Conservation (phyloP, 78 protist genomes). For the Isochrysis galbana region DNA sequence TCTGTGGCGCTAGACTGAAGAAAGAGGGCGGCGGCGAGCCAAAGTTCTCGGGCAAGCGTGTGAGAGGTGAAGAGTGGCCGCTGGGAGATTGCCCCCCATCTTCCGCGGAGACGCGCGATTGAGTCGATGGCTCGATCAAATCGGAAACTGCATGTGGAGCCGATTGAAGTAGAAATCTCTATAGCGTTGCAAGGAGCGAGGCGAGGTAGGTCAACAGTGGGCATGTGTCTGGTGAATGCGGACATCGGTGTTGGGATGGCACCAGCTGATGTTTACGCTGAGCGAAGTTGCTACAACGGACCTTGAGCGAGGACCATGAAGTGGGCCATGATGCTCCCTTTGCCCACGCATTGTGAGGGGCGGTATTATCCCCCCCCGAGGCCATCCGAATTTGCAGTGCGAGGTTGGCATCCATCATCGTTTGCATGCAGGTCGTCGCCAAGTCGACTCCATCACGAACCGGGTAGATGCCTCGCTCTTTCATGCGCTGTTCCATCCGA, state of each 20-base stretch:
- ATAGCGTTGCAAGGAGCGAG: no score
- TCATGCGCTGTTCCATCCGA: neutral
- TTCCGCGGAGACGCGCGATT: neutral
- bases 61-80: no score
- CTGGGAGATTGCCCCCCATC: no score
- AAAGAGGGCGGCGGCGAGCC: neutral
- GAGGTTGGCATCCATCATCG: constrained; percentile 10
- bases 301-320: neutral
- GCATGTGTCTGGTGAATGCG: no score
- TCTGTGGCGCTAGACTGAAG: neutral
- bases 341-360: no score
- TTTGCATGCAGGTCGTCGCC: neutral
- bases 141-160: neutral
- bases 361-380: neutral
- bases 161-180: no score
- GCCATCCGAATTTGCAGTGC: neutral
- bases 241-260: no score
- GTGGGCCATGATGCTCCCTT: neutral
- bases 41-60: no score
- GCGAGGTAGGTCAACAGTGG: no score
- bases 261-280: no score
- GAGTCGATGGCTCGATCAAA: neutral
- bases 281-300: no score
- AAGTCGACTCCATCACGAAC: neutral
- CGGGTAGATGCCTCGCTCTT: neutral